A percentile compares a stretch with the other conserved stretches of the same genome.
These are phyloP conservation scores for Kodamaea kakaduensis DNA, from an alignment of 805 yeast genomes.

Conservation along the genomic window DNA sequence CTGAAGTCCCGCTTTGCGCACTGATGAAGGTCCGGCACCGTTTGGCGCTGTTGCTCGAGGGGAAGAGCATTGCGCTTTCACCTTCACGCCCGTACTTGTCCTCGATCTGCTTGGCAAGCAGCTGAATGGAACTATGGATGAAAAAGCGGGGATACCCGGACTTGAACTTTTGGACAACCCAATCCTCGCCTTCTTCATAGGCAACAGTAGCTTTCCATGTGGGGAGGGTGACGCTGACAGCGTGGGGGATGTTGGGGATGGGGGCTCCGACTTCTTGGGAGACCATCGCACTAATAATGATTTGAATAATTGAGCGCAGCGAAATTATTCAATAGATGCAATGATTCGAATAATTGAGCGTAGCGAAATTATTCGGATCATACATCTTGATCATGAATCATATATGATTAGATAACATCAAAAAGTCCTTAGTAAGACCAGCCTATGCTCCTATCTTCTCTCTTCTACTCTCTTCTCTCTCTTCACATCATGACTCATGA, in stretches of 20 bases:
- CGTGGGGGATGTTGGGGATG: conserved; percentile 89
- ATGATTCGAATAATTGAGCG: no score
- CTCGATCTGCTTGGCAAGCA: conserved; percentile 51
- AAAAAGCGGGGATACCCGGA: conserved; percentile 90
- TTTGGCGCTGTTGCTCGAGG: conserved; percentile 74
- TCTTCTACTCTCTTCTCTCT: no score
- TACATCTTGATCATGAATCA: no score
- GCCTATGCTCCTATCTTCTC: no score
- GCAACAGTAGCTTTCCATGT: conserved; percentile 93
- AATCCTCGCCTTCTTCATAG: conserved; percentile 83
- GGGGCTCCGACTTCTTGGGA: conserved; percentile 66
- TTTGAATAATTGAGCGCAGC: no score
- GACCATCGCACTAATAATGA: no score
- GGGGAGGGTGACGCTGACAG: conserved; percentile 91
- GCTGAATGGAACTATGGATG: conserved; percentile 59
- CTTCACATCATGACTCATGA: no score
- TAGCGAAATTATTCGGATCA: no score
- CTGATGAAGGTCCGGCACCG: conserved; percentile 78
- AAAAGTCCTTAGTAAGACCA: no score
- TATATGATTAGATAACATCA: no score
- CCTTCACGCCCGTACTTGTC: conserved; percentile 74
- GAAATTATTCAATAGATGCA: no score
- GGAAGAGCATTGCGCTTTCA: conserved; percentile 72
- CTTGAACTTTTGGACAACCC: conserved; percentile 72
- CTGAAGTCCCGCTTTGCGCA: conserved; percentile 29